These are phyloP conservation scores for Hypoxylon sp. DNA, from an alignment of 2,329 filamentous ascomycete species.

Conservation along the genomic window DNA sequence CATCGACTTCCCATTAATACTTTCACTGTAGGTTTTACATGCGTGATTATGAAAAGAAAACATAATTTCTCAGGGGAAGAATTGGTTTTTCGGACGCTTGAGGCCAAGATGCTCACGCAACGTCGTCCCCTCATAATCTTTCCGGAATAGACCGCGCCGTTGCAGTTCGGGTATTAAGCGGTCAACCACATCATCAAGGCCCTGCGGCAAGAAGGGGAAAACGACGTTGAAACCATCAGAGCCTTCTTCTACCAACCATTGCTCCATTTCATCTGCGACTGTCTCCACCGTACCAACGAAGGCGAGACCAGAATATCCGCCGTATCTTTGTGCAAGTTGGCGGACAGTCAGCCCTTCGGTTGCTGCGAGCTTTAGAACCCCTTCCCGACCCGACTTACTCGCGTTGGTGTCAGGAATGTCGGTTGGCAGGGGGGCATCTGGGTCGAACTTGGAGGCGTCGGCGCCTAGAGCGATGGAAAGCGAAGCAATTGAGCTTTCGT, in stretches of 20 bases:
- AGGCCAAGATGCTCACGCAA: slow-evolving; percentile 69
- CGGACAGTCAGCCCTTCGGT: slow-evolving; percentile 64
- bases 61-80: slow-evolving; percentile 49
- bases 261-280: slow-evolving; percentile 65
- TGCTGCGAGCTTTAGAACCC: slow-evolving; percentile 61
- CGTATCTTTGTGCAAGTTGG: slow-evolving; percentile 66
- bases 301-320: slow-evolving; percentile 65
- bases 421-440: slow-evolving; percentile 63
- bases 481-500: slow-evolving; percentile 68
- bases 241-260: slow-evolving; percentile 63
- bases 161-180: slow-evolving; percentile 66
- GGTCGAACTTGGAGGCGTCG: slow-evolving; percentile 64
- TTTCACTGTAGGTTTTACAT: neutral
- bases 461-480: slow-evolving; percentile 64
- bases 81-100: slow-evolving; percentile 60
- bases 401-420: slow-evolving; percentile 68
- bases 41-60: neutral
- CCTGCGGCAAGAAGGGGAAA: slow-evolving; percentile 66
- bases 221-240: slow-evolving; percentile 67
- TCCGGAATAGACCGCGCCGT: slow-evolving; percentile 64
- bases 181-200: slow-evolving; percentile 64
- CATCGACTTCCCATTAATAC: neutral
- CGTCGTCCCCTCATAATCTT: slow-evolving; percentile 67
- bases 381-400: slow-evolving; percentile 64
- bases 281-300: slow-evolving; percentile 66